A percentile compares a stretch with the other conserved stretches of the same genome.
Conservation (phyloP, 78 protist species). For the Bigelowiella natans region DNA sequence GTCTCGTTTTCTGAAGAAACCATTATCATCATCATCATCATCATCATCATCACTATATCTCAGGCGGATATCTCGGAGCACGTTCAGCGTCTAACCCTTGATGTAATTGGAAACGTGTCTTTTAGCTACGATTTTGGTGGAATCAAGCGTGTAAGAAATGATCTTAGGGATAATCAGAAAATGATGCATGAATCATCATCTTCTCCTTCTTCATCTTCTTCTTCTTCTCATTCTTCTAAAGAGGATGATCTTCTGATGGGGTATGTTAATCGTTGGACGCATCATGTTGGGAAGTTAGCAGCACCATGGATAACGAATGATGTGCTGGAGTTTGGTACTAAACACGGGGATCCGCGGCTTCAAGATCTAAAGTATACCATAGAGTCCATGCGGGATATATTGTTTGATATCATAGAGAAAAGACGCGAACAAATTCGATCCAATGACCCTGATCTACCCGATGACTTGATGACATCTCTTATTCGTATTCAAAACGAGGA, state of each 20-base stretch:
- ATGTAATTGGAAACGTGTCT: neutral
- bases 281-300: neutral
- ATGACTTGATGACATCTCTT: neutral
- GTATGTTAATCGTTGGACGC: neutral
- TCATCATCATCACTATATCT: too few species aligned
- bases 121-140: neutral
- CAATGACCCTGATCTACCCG: neutral
- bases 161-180: too few species aligned
- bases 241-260: neutral
- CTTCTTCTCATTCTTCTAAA: too few species aligned
- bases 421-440: neutral
- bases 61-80: neutral
- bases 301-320: neutral
- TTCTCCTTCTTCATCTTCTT: too few species aligned
- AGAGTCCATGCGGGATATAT: neutral
- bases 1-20: too few species aligned
- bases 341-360: neutral
- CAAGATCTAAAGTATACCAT: neutral
- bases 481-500: neutral
- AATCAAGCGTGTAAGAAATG: neutral
- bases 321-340: neutral
- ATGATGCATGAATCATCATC: too few species aligned
- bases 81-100: neutral
- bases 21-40: too few species aligned
- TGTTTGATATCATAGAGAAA: neutral